These are phyloP conservation scores for Phytophthora macrochlamydospora DNA, from an alignment of 352 stramenopile species.

Conservation along the genomic window DNA sequence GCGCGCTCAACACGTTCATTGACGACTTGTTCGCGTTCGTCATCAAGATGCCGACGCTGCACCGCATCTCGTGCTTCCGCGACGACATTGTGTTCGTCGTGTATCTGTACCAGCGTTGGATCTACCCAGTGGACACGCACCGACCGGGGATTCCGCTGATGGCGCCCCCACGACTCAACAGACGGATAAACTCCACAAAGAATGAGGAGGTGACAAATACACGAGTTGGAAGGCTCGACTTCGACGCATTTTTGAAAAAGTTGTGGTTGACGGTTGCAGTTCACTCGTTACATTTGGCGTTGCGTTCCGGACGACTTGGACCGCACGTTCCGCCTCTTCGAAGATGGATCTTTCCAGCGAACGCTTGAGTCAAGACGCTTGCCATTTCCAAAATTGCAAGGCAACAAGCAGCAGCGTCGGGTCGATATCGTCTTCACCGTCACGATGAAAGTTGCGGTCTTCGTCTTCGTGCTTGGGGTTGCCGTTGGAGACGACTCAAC, in stretches of 20 bases:
- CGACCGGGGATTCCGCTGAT: constrained; percentile 27
- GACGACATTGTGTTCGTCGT: constrained; percentile 93
- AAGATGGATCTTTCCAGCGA: too few relatives aligned
- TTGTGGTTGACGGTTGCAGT: too few relatives aligned
- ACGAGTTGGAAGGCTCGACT: too few relatives aligned
- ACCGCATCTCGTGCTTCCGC: constrained; percentile 89
- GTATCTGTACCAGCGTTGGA: constrained; percentile 92
- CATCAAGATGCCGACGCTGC: constrained; percentile 92
- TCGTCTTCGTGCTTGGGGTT: constrained; percentile 5
- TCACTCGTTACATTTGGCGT: too few relatives aligned
- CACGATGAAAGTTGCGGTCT: constrained; percentile 20
- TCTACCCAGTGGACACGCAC: constrained; percentile 87
- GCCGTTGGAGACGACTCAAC: constrained; percentile 6
- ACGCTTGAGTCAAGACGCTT: neutral
- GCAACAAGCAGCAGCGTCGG: neutral
- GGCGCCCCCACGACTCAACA: constrained; percentile 11
- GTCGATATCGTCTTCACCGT: neutral
- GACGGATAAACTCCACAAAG: constrained; percentile 25
- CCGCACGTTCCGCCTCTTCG: too few relatives aligned
- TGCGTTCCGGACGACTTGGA: too few relatives aligned
- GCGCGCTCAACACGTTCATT: constrained; percentile 93
- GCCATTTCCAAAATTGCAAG: neutral
- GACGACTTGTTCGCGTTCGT: constrained; percentile 93
- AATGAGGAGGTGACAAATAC: constrained; percentile 10
- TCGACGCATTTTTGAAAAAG: too few relatives aligned